A percentile compares a stretch with the other conserved stretches of the same genome.
These are phyloP conservation scores for Buxus sempervirens DNA, from an alignment of 164 flowering plant species.

Conservation along the genomic window DNA sequence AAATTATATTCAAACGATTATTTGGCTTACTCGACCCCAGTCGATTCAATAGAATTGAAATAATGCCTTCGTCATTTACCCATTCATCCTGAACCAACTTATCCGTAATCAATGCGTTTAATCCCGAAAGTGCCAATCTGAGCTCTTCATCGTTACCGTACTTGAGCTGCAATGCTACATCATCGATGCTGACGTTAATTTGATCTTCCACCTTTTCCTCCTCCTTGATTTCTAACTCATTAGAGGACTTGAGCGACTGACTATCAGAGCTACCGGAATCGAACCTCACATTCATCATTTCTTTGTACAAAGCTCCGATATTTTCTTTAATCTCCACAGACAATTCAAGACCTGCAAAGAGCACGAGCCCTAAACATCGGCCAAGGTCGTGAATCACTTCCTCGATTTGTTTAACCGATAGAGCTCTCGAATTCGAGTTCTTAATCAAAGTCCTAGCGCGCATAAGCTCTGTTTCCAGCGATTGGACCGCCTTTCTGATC, in stretches of 20 bases:
- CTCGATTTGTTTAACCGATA: slow-evolving; percentile 27
- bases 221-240: slow-evolving; percentile 15
- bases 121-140: slow-evolving; percentile 31
- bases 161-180: slow-evolving; percentile 50
- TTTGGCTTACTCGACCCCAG: slow-evolving; percentile 43
- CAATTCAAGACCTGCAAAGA: slow-evolving; percentile 36
- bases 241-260: slow-evolving; percentile 9
- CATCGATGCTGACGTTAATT: slow-evolving; percentile 26
- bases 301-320: slow-evolving; percentile 34
- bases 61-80: slow-evolving; percentile 47
- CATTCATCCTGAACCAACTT: slow-evolving; percentile 28
- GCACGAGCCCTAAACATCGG: slow-evolving; percentile 55
- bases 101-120: slow-evolving; percentile 29
- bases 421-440: slow-evolving; percentile 9
- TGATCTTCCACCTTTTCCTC: slow-evolving; percentile 23
- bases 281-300: slow-evolving; percentile 40
- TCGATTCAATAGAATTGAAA: slow-evolving; percentile 46
- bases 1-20: slow-evolving; percentile 38
- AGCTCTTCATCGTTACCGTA: slow-evolving; percentile 50
- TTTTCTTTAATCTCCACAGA: slow-evolving; percentile 33
- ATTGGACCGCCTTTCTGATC: slow-evolving; percentile 38
- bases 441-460: slow-evolving; percentile 29
- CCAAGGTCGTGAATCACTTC: slow-evolving; percentile 43
- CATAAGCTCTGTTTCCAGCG: slow-evolving; percentile 39
- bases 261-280: neutral